A percentile compares a stretch with the other conserved stretches of the same genome.
These are phyloP conservation scores for Anethum foeniculum DNA, from an alignment of 140 eudicot genomes.

Conservation along the genomic window DNA sequence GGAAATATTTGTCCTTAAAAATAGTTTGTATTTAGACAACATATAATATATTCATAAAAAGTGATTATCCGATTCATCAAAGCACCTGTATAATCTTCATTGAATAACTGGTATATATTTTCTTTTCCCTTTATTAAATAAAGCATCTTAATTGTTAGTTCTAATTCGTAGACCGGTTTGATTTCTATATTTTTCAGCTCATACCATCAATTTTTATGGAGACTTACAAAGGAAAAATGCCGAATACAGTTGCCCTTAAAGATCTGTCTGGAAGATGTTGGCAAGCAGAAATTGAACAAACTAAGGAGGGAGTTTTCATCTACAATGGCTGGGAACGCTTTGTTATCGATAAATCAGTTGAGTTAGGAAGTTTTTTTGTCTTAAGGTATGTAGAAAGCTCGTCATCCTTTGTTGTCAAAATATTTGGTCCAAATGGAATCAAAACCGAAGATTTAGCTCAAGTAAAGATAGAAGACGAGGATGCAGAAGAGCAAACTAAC, in stretches of 20 bases:
- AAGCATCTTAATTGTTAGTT: neutral
- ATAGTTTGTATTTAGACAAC: neutral
- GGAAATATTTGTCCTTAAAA: neutral
- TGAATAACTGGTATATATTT: neutral
- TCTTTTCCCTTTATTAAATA: neutral
- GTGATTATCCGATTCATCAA: neutral
- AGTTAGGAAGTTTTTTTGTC: neutral
- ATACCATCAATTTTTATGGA: neutral
- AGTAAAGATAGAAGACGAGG: neutral
- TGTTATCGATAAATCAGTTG: conserved; percentile 1
- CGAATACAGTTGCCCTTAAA: neutral
- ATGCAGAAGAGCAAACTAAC: neutral
- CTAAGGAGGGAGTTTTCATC: neutral
- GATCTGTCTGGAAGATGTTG: conserved; percentile 5
- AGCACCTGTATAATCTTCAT: neutral
- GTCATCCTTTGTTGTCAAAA: neutral
- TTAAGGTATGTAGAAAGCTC: conserved; percentile 4
- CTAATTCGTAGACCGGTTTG: neutral
- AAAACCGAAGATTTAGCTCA: conserved; percentile 1
- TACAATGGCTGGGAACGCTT: conserved; percentile 1
- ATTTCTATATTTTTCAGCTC: neutral
- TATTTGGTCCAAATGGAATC: conserved; percentile 1
- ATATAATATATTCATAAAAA: too few relatives aligned
- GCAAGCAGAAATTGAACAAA: neutral
- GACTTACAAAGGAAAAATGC: neutral